Percentiles rank a stretch among this genome's conserved stretches.
Conservation (phyloP, 352 stramenopile species). For the Globisporangium mamillatum region DNA sequence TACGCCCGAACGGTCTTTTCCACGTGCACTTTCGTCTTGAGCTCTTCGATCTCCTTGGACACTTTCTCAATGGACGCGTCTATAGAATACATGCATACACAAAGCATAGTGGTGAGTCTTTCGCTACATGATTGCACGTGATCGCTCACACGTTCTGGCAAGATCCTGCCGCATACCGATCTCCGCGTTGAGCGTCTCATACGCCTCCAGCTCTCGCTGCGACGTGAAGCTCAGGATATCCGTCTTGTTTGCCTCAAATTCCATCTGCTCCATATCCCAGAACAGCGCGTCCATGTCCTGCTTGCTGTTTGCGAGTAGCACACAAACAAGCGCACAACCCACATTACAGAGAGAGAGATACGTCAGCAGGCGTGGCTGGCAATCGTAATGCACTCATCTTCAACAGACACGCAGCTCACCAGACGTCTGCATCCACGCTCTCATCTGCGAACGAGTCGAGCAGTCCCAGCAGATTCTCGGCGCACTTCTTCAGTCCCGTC, state of each 20-base stretch:
- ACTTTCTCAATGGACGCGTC: conserved; percentile 62
- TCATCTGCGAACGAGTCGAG: conserved; percentile 65
- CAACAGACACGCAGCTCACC: conserved; percentile 21
- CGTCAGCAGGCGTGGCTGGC: neutral
- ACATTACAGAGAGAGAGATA: neutral
- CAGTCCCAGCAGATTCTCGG: conserved; percentile 65
- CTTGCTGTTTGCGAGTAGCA: conserved; percentile 29
- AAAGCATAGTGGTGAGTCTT: neutral
- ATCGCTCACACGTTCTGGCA: neutral
- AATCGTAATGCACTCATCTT: neutral
- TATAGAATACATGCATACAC: neutral
- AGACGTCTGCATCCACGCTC: conserved; percentile 49
- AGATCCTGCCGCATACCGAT: conserved; percentile 41
- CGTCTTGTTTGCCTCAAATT: conserved; percentile 83
- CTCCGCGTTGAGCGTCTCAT: conserved; percentile 71
- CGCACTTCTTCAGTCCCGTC: conserved; percentile 74
- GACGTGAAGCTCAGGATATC: conserved; percentile 81
- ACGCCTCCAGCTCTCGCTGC: conserved; percentile 77
- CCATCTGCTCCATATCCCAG: conserved; percentile 84
- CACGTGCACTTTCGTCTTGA: conserved; percentile 71
- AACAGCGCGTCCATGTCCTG: conserved; percentile 73
- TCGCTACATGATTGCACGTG: neutral
- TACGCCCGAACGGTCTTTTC: conserved; percentile 77
- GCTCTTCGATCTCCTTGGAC: conserved; percentile 67
- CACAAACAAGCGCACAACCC: neutral